Conservation (phyloP, 148 eudicot genomes). For the Dysphania ambrosioides region DNA sequence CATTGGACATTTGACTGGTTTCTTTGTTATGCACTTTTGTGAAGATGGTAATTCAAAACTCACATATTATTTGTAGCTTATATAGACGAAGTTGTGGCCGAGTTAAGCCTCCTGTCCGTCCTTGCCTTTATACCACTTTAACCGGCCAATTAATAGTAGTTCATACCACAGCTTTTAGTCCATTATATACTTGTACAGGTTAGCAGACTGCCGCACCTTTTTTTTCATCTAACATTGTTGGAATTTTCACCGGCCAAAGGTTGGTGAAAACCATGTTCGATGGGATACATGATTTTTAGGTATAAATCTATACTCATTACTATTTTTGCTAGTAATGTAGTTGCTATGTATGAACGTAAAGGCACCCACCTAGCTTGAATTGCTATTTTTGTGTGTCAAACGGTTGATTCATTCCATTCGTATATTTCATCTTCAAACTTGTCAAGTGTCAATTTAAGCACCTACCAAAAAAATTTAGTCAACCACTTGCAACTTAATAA, state of each 20-base stretch:
- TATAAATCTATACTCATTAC: not conserved
- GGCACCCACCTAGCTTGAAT: no score
- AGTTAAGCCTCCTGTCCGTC: not conserved
- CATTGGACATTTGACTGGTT: no score
- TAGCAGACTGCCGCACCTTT: not conserved
- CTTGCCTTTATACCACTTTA: not conserved
- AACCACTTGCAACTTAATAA: not conserved
- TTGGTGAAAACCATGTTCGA: not conserved
- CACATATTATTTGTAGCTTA: no score
- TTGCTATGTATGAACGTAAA: no score
- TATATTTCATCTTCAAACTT: slow-evolving; percentile 9
- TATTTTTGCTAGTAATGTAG: no score
- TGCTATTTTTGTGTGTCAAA: no score
- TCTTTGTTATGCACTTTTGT: no score
- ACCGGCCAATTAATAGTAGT: slow-evolving; percentile 5
- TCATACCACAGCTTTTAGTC: not conserved
- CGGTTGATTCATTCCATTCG: slow-evolving; percentile 21
- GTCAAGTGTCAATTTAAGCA: slow-evolving; percentile 33
- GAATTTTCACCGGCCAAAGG: slow-evolving; percentile 7
- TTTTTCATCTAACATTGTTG: not conserved
- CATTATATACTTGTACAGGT: not conserved
- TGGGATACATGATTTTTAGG: not conserved
- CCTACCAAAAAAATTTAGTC: slow-evolving; percentile 12
- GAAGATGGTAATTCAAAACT: no score
- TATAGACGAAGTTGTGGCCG: no score